Base-by-base conservation (phyloP, 306 rosid genomes). In the Dalbergia cultrata region DNA sequence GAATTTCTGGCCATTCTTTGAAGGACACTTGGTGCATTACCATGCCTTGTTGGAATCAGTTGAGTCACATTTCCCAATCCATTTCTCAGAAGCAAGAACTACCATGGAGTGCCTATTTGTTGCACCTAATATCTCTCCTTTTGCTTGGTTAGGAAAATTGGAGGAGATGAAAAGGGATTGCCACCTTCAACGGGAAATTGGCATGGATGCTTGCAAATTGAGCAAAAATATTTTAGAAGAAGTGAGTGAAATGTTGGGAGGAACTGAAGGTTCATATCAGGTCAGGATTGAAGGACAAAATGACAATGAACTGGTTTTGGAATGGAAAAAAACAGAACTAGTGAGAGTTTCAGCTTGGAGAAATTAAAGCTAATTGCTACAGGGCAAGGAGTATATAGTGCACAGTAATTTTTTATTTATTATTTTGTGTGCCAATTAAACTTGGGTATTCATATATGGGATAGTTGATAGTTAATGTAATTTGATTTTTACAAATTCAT, bases 331-430 rank as follows among this genome's bases (percentile, higher is more conserved):
- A 44, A 82, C 68, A 7, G 86, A 92, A 18, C 45, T 90, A 18
- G 72, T 91, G 3, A 93, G 84, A 80, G 76, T 93, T 47, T 91
- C 93, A 58, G 75, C 74, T 3, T 90, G 97, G 97, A 77, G 33
- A 88, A 84, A 33, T 31, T 86, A 69, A 76, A 76, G 68, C 69
- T 67, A 44, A 4, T 9, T 39, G 13, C 19, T 12, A 13, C 17
- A 54, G 10, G 10, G 11, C 60, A 54, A 14, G 22, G 58, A 41
- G 9, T 34, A 19, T 19, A 58, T 12, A 63, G 17, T 37, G 52
- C n/a, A 60, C 0, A 58, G 8, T 37, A 18, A 13, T 13, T n/a
- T 17, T 7, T 54, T n/a, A 16, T 6, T n/a, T n/a, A 16, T 64
- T 63, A 13, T 4, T 18, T 1, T 3, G 12, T 54, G 7, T 70